A percentile compares a stretch with the other conserved stretches of the same genome.
Evolutionary conservation across 257 asterid genomes (phyloP).

Genomic region (Oldenlandia corymbosa): DNA sequence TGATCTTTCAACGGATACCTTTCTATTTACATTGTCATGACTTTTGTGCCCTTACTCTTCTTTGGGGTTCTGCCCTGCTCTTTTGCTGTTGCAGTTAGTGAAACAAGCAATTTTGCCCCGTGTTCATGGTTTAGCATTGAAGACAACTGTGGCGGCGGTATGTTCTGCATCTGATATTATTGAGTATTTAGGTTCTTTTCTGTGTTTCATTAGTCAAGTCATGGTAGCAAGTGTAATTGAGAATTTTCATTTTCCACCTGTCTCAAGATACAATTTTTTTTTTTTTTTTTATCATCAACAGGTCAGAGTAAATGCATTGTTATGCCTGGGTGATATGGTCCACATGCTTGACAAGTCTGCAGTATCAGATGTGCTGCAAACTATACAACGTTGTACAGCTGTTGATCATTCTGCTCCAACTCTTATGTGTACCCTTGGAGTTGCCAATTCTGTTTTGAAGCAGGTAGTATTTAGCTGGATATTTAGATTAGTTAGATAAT

Average conservation of each 20-base stretch:
- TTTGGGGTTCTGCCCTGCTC: neutral
- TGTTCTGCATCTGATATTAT: constrained; percentile 25
- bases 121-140: constrained; percentile 94
- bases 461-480: constrained; percentile 48
- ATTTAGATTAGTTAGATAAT: neutral
- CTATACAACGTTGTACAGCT: constrained; percentile 89
- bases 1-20: neutral
- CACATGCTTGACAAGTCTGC: constrained; percentile 77
- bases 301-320: constrained; percentile 96
- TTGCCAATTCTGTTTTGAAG: constrained; percentile 81
- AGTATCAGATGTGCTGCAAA: constrained; percentile 71
- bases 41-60: constrained; percentile 3
- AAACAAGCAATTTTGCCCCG: constrained; percentile 85
- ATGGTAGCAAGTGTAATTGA: neutral
- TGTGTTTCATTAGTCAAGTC: neutral
- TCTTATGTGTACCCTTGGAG: constrained; percentile 97
- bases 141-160: constrained; percentile 99
- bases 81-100: constrained; percentile 58
- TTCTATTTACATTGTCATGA: neutral
- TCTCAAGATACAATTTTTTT: constrained; percentile 1
- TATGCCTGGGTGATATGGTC: constrained; percentile 87
- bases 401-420: constrained; percentile 99
- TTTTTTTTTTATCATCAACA: too few species aligned
- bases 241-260: neutral
- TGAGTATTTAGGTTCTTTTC: neutral